These are phyloP conservation scores for Pythium chondricola DNA, from an alignment of 352 stramenopile species.

Conservation along the genomic window DNA sequence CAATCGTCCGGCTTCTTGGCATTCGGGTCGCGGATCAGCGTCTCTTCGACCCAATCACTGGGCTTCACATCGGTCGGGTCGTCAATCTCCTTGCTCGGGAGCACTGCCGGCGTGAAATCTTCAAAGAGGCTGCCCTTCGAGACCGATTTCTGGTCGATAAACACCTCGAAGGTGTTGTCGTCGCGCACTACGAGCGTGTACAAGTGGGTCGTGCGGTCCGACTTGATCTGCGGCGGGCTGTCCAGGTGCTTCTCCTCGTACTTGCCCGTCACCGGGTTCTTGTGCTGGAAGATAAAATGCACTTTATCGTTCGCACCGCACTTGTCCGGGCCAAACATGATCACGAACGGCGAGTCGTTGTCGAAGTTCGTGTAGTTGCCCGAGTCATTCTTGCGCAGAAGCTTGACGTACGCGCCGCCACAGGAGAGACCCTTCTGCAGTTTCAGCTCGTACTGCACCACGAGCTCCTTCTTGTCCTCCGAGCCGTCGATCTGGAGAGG, in stretches of 20 bases:
- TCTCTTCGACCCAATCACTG: slow-evolving; percentile 88
- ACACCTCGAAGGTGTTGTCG: slow-evolving; percentile 90
- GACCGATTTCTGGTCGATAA: slow-evolving; percentile 84
- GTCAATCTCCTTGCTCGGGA: slow-evolving; percentile 89
- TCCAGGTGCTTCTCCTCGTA: slow-evolving; percentile 94
- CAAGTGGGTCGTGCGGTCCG: slow-evolving; percentile 84
- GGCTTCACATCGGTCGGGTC: slow-evolving; percentile 90
- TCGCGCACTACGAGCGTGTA: slow-evolving; percentile 91
- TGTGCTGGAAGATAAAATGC: slow-evolving; percentile 94
- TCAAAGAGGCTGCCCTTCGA: slow-evolving; percentile 78
- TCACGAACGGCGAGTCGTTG: slow-evolving; percentile 85
- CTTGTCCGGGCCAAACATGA: slow-evolving; percentile 96
- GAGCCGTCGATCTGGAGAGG: slow-evolving; percentile 66
- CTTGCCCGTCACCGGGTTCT: slow-evolving; percentile 87
- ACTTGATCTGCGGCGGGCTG: slow-evolving; percentile 67
- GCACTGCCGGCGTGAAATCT: slow-evolving; percentile 80
- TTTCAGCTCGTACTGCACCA: slow-evolving; percentile 95
- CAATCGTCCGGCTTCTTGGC: slow-evolving; percentile 89
- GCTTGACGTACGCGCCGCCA: slow-evolving; percentile 92
- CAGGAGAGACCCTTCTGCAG: slow-evolving; percentile 88
- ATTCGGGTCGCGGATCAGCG: slow-evolving; percentile 84
- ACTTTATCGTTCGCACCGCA: slow-evolving; percentile 92
- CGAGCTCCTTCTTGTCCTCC: slow-evolving; percentile 68
- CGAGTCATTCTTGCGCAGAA: slow-evolving; percentile 64
- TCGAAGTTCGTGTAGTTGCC: slow-evolving; percentile 61